Conservation (phyloP, 1,139 yeast genomes). For the Suhomyces yuchorum region DNA sequence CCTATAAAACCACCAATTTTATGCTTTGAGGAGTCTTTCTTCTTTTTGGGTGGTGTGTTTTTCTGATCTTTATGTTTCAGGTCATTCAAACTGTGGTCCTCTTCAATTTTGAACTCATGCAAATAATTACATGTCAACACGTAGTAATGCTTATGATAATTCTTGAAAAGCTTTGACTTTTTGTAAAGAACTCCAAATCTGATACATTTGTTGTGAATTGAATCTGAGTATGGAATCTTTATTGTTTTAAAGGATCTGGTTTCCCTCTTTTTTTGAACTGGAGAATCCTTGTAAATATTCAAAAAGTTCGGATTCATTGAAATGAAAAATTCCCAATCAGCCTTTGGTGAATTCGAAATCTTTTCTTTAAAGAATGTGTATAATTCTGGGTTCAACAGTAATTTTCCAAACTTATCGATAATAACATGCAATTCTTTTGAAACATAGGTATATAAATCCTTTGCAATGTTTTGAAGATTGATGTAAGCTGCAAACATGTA, state of each 20-base stretch:
- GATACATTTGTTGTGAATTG: slow-evolving; percentile 48
- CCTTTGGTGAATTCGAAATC: slow-evolving; percentile 24
- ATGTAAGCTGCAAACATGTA: slow-evolving; percentile 48
- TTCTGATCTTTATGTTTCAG: not conserved
- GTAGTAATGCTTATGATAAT: slow-evolving; percentile 41
- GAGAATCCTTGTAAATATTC: slow-evolving; percentile 33
- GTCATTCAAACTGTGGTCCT: slow-evolving; percentile 16
- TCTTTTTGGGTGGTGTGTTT: slow-evolving; percentile 13
- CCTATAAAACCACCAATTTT: slow-evolving; percentile 48
- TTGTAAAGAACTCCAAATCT: slow-evolving; percentile 47
- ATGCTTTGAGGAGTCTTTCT: slow-evolving; percentile 23
- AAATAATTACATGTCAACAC: slow-evolving; percentile 48
- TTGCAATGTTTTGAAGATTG: slow-evolving; percentile 48
- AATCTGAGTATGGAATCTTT: slow-evolving; percentile 37
- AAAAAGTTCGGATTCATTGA: slow-evolving; percentile 39
- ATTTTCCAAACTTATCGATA: slow-evolving; percentile 40
- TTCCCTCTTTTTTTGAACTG: slow-evolving; percentile 31
- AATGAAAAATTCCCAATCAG: slow-evolving; percentile 47
- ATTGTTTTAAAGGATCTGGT: slow-evolving; percentile 34
- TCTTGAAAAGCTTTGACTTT: slow-evolving; percentile 46
- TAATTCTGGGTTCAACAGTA: slow-evolving; percentile 25
- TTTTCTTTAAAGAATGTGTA: slow-evolving; percentile 27
- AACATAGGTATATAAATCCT: slow-evolving; percentile 42
- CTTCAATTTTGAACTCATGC: slow-evolving; percentile 47
- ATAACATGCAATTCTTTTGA: slow-evolving; percentile 39